Evolutionary conservation across 306 rosid species (phyloP).

Genomic region (Begonia peltatifolia): DNA sequence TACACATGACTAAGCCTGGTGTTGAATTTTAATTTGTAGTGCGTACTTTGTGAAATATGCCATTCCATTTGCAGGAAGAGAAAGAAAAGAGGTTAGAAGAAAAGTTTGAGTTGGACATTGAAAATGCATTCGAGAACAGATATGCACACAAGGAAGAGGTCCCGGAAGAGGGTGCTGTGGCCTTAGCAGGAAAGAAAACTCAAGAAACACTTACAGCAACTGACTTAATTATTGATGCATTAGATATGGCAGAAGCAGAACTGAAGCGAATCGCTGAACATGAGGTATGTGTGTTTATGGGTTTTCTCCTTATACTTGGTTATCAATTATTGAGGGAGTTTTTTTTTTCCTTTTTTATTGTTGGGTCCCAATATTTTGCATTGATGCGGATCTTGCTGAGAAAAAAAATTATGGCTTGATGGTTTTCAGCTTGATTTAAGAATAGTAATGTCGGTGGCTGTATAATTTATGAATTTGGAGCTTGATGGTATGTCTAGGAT

Average conservation of each 20-base stretch:
- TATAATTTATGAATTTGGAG: too few relatives aligned
- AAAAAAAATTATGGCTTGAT: too few relatives aligned
- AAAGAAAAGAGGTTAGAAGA: constrained; percentile 84
- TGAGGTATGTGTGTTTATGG: constrained; percentile 27
- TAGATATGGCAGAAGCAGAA: constrained; percentile 73
- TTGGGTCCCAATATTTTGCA: too few relatives aligned
- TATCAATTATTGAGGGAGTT: too few relatives aligned
- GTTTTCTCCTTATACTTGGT: too few relatives aligned
- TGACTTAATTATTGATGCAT: constrained; percentile 68
- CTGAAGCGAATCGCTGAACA: constrained; percentile 42
- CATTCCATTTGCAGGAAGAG: constrained; percentile 73
- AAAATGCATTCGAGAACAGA: constrained; percentile 53
- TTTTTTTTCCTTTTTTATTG: too few relatives aligned
- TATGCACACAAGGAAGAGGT: constrained; percentile 53
- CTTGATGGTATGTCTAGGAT: background rate
- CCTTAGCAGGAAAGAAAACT: constrained; percentile 74
- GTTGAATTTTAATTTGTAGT: background rate
- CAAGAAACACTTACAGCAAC: constrained; percentile 84
- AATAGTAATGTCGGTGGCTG: too few relatives aligned
- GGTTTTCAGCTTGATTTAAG: too few relatives aligned
- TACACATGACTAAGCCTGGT: too few relatives aligned
- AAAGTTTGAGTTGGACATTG: constrained; percentile 70
- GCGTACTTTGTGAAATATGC: constrained; percentile 4
- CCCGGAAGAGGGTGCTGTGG: constrained; percentile 95
- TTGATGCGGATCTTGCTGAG: too few relatives aligned